These are phyloP conservation scores for Solanum appendiculatum DNA, from an alignment of 257 asterid genomes.

Conservation along the genomic window DNA sequence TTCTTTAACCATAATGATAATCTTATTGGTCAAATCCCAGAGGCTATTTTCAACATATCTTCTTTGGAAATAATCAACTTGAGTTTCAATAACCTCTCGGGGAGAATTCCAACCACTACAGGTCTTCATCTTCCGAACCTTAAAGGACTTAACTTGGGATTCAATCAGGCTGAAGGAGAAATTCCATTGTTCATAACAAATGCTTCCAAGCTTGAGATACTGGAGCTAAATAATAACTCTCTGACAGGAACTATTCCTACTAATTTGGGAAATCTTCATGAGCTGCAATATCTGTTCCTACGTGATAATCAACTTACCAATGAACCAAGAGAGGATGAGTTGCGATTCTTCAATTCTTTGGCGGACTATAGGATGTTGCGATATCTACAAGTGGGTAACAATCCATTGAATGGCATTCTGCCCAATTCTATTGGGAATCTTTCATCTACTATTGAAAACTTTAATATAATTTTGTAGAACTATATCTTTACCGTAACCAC, in stretches of 20 bases:
- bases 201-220: slow-evolving; percentile 14
- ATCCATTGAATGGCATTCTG: slow-evolving; percentile 10
- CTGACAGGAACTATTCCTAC: slow-evolving; percentile 14
- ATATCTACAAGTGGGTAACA: slow-evolving; percentile 3
- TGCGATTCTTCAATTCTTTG: slow-evolving; percentile 17
- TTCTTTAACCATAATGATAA: background rate
- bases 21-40: slow-evolving; percentile 22
- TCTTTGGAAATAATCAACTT: slow-evolving; percentile 4
- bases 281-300: slow-evolving; percentile 1
- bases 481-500: slow-evolving; percentile 22
- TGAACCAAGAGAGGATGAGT: background rate
- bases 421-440: slow-evolving; percentile 21
- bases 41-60: slow-evolving; percentile 21
- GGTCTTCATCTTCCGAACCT: slow-evolving; percentile 24
- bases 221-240: slow-evolving; percentile 10
- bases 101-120: slow-evolving; percentile 6
- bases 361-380: slow-evolving; percentile 12
- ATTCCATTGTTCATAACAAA: slow-evolving; percentile 15
- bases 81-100: slow-evolving; percentile 7
- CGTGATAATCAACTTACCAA: slow-evolving; percentile 4
- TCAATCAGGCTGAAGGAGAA: slow-evolving; percentile 12
- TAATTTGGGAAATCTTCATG: slow-evolving; percentile 17
- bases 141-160: slow-evolving; percentile 1
- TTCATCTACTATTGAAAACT: slow-evolving; percentile 5
- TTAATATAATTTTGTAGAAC: background rate